phyloP scores from a whole-genome alignment of 2,329 filamentous ascomycete species.

The Neonectria hederae region DNA sequence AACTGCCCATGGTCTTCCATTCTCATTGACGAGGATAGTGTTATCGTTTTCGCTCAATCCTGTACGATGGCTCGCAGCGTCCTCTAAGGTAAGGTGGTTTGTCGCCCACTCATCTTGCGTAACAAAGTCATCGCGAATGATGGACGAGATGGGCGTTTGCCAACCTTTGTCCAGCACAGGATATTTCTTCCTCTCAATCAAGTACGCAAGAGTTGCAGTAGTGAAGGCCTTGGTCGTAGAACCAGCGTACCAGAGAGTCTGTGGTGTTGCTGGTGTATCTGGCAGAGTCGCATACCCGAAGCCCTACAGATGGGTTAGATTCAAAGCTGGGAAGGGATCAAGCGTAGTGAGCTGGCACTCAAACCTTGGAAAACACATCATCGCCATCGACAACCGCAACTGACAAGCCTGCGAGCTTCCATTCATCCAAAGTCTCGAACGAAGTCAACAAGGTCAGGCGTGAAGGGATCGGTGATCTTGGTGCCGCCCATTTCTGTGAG shows the following conservation, averaged over 20 bases:
- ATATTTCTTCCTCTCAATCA: conserved; percentile 55
- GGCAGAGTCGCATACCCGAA: conserved; percentile 43
- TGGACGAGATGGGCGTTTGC: conserved; percentile 55
- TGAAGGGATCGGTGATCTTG: background rate
- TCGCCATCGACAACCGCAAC: conserved; percentile 41
- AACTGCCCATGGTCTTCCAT: conserved; percentile 44
- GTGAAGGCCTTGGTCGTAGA: conserved; percentile 66
- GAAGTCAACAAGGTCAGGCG: background rate
- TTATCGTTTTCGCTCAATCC: conserved; percentile 57
- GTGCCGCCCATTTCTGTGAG: background rate
- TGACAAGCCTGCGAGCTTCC: conserved; percentile 42
- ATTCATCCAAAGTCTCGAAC: conserved; percentile 32
- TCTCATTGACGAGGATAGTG: conserved; percentile 46
- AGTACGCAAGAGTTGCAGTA: conserved; percentile 58
- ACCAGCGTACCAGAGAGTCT: conserved; percentile 64
- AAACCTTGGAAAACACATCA: conserved; percentile 37
- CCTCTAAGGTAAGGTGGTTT: conserved; percentile 61
- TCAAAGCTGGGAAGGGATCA: background rate
- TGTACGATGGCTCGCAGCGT: conserved; percentile 62
- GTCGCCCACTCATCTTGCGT: conserved; percentile 58
- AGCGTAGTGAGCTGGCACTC: background rate
- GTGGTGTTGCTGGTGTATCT: conserved; percentile 52
- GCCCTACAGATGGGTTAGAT: conserved; percentile 28
- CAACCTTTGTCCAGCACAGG: conserved; percentile 51
- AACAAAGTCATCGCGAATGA: conserved; percentile 63